phyloP scores from a whole-genome alignment of 2,329 filamentous ascomycete genomes.

The Cercospora sesami region DNA sequence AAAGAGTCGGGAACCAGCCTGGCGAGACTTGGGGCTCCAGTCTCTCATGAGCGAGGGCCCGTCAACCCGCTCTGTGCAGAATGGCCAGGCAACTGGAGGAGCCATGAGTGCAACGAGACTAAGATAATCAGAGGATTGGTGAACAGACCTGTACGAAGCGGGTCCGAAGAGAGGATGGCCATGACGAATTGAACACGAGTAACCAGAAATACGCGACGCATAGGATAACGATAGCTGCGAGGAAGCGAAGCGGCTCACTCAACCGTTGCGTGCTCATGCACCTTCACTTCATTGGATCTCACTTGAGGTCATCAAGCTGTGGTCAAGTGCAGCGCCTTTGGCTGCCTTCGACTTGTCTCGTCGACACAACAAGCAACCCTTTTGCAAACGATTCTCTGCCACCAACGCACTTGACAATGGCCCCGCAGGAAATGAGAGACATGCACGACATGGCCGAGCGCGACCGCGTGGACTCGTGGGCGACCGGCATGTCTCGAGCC shows the following conservation, averaged over 20 bases:
- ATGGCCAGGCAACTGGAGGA: constrained; percentile 21
- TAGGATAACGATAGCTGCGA: too few relatives aligned
- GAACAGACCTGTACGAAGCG: neutral
- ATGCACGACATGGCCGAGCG: constrained; percentile 4
- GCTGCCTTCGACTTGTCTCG: neutral
- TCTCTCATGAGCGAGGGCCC: constrained; percentile 68
- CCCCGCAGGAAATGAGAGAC: neutral
- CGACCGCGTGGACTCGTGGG: constrained; percentile 2
- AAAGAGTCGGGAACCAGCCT: constrained; percentile 67
- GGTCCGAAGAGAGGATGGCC: neutral
- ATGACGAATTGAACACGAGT: neutral
- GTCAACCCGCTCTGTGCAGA: constrained; percentile 27
- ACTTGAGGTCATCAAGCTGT: neutral
- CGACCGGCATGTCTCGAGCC: neutral
- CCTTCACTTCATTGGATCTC: neutral
- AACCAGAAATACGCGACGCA: too few relatives aligned
- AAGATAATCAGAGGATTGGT: too few relatives aligned
- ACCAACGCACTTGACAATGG: neutral
- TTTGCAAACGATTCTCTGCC: neutral
- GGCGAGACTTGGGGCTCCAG: constrained; percentile 75
- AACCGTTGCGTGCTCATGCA: neutral
- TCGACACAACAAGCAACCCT: neutral
- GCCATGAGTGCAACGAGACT: constrained; percentile 14
- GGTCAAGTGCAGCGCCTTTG: neutral
- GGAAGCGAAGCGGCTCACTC: neutral